A percentile compares a stretch with the other conserved stretches of the same genome.
Conservation (phyloP, 1,284 basidiomycete genomes). For the Cryptococcus sp. region DNA sequence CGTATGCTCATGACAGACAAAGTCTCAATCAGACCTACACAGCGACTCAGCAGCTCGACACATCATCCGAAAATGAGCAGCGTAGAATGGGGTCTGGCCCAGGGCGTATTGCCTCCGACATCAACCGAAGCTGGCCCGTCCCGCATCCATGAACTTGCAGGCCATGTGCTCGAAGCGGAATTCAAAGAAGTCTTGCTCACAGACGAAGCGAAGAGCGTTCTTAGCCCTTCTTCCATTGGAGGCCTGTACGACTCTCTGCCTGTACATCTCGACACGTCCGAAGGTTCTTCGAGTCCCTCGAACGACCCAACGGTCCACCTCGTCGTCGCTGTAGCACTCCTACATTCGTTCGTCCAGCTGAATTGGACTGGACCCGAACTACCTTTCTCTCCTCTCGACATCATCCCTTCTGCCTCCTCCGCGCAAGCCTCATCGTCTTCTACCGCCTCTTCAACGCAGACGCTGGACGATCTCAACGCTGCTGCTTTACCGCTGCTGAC, state of each 20-base stretch:
- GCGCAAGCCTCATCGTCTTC: no score
- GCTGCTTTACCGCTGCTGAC: conserved; percentile 74
- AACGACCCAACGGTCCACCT: conserved; percentile 55
- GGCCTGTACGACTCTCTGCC: conserved; percentile 31
- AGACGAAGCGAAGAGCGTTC: conserved; percentile 29
- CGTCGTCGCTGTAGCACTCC: conserved; percentile 70
- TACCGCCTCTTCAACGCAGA: conserved; percentile 27
- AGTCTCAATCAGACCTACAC: no score
- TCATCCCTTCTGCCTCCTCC: conserved; percentile 51
- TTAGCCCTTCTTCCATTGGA: conserved; percentile 24
- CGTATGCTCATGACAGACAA: no score
- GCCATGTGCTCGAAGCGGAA: conserved; percentile 43
- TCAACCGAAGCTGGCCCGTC: conserved; percentile 8
- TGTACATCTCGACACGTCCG: conserved; percentile 5
- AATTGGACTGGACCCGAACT: conserved; percentile 98
- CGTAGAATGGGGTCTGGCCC: conserved; percentile 35
- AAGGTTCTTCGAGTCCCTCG: neutral
- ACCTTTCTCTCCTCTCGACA: conserved; percentile 57
- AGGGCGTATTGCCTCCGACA: conserved; percentile 5
- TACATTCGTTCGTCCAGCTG: conserved; percentile 87
- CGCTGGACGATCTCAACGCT: conserved; percentile 65
- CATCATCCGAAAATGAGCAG: conserved; percentile 16
- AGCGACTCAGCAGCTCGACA: no score
- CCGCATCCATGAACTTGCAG: conserved; percentile 28
- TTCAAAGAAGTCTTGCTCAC: conserved; percentile 46